A percentile compares a stretch with the other conserved stretches of the same genome.
Evolutionary conservation across 257 asterid genomes (phyloP).

Genomic region (Anisodus acutangulus): DNA sequence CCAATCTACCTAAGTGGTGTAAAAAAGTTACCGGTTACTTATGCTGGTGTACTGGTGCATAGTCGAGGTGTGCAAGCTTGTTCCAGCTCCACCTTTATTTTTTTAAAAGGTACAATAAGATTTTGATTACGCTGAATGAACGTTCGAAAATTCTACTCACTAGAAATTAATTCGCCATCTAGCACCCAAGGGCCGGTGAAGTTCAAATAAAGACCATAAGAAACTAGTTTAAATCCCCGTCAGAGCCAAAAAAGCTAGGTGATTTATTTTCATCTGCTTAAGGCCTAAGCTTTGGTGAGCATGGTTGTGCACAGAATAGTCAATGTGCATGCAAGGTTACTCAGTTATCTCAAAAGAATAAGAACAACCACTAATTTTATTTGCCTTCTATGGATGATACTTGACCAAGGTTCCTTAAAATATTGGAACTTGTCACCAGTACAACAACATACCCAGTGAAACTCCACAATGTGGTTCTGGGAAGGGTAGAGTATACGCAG

Average conservation of each 20-base stretch:
- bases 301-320: not conserved
- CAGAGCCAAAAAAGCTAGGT: not conserved
- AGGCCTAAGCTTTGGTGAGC: not conserved
- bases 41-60: not conserved
- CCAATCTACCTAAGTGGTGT: too few relatives aligned
- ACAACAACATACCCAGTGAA: too few relatives aligned
- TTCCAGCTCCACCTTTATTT: too few relatives aligned
- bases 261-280: not conserved
- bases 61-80: too few relatives aligned
- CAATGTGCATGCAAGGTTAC: not conserved
- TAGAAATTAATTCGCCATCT: not conserved
- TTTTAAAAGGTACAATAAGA: not conserved
- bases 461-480: too few relatives aligned
- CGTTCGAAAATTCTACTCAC: not conserved
- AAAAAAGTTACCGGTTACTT: not conserved
- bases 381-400: not conserved
- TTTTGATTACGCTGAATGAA: not conserved
- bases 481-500: too few relatives aligned
- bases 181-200: not conserved
- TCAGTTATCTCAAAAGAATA: not conserved
- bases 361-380: not conserved
- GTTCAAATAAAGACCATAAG: not conserved
- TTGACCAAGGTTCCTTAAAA: not conserved
- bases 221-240: not conserved
- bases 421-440: not conserved